Evolutionary conservation across 805 yeast genomes (phyloP), one percentile per base, ranked within the genome.

Genomic region (Candida piceae): DNA sequence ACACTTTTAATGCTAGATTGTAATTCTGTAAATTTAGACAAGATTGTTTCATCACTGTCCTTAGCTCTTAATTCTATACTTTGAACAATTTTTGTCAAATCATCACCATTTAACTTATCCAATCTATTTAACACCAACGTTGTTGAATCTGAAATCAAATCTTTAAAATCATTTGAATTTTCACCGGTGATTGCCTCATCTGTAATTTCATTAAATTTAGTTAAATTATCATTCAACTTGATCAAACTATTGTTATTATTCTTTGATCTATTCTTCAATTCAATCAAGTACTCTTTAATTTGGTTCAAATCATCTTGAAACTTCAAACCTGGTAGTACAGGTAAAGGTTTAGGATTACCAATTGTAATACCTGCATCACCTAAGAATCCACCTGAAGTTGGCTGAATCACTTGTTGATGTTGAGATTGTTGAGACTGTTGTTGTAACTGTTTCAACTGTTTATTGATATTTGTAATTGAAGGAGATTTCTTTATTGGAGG

Each of bases 401-500:
- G 35, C 9, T 20, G 22, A 20, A 20, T 9, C 22, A 20, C 6
- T 20, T 20, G 22, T 9, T 20, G 22, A 9, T n/a, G n/a, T n/a
- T n/a, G n/a, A n/a, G n/a, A n/a, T n/a, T n/a, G n/a, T n/a, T n/a
- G n/a, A n/a, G n/a, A n/a, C n/a, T n/a, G n/a, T 23, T 25, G 35
- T 29, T 48, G 48, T 12, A 42, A 19, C 20, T 41, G 39, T 31
- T 48, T 42, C 9, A 45, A 17, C 22, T 41, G 39, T 32, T 43
- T 49, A 21, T 45, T 39, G 12, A 49, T 45, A 31, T 49, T 49
- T 21, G 46, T 40, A 30, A 31, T 39, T 8, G 50, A 42, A 10
- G 53, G 51, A 16, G 50, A 47, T 33, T 47, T 47, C 38, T 48
- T 47, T 22, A 49, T 31, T 11, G 49, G 50, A 3, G 49, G 43